phyloP scores from a whole-genome alignment of 2,329 filamentous ascomycete species.

The Dactylonectria macrodidyma region DNA sequence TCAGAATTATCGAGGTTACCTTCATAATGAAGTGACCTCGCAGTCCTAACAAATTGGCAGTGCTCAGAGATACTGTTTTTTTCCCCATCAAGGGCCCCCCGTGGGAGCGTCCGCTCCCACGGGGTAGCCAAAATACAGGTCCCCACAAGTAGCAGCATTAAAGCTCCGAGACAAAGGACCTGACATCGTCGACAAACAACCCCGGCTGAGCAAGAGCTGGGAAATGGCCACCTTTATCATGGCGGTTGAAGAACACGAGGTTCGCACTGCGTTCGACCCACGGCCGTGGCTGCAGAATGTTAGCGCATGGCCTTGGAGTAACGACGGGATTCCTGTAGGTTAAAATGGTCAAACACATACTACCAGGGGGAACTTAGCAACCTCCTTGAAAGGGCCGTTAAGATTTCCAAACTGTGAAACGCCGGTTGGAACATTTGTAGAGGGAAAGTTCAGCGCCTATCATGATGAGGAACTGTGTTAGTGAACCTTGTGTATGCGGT shows the following conservation, averaged over 20 bases:
- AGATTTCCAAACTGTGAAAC: neutral
- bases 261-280: neutral
- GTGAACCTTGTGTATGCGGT: no score
- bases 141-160: no score
- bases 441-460: neutral
- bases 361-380: neutral
- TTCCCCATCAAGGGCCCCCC: no score
- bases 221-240: slow-evolving; percentile 5
- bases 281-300: neutral
- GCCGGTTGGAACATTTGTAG: neutral
- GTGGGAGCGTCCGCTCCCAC: no score
- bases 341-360: neutral
- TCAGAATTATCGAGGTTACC: no score
- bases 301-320: neutral
- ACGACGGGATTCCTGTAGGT: neutral
- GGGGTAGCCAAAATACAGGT: no score
- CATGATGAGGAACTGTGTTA: no score
- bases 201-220: neutral
- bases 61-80: no score
- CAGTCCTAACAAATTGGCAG: no score
- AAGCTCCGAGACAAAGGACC: no score
- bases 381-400: neutral
- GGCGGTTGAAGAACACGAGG: neutral
- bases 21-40: no score
- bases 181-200: neutral